Evolutionary conservation across 1,284 basidiomycete genomes (phyloP), one percentile per base, ranked within the genome.

Genomic region (Austropuccinia psidii): DNA sequence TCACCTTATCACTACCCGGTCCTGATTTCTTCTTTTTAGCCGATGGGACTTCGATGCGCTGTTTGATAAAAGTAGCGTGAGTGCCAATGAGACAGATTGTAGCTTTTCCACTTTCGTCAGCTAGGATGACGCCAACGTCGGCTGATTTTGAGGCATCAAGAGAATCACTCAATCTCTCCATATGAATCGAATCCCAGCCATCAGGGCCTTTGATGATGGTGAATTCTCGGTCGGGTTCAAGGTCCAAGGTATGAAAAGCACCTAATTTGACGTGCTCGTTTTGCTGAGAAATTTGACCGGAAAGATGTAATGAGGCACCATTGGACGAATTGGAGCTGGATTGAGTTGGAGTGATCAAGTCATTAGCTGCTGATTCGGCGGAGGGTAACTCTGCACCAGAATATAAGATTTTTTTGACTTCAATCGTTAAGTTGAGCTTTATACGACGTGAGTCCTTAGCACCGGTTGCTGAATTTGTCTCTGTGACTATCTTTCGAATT

Each of bases 41-140:
- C 73, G 98, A 89, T 0, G 90, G 84, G 0, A 93, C 87, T 35
- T 93, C 91, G 76, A 99, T 89, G 8, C 96, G 87, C 80, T 98
- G 93, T 8, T 92, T 83, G 47, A 98, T 88, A 31, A 96, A 85
- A 0, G 96, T 99, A 89, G 98, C 97, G 82, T 98, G 93, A 77
- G 97, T 89, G 0, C 93, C 96, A 27, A 99, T 84, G 29, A 99
- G 83, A 81, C 95, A 98, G 78, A 98, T 90, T 1, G 90, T 89
- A 0, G 96, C 96, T 3, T 87, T 89, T 19, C 95, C 75, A 74
- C 77, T 88, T 84, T 98, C 96, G 43, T 96, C 95, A 75, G 92
- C 92, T 0, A 99, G 91, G 19, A 99, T 86, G 0, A 96, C 96
- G 9, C 91, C 96, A 0, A 99, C 90, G 80, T 99, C 95, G 1